Percentiles rank a stretch among this genome's conserved stretches.
Evolutionary conservation across 1,284 basidiomycete genomes (phyloP).

Genomic region (Polyporus tsugae): DNA sequence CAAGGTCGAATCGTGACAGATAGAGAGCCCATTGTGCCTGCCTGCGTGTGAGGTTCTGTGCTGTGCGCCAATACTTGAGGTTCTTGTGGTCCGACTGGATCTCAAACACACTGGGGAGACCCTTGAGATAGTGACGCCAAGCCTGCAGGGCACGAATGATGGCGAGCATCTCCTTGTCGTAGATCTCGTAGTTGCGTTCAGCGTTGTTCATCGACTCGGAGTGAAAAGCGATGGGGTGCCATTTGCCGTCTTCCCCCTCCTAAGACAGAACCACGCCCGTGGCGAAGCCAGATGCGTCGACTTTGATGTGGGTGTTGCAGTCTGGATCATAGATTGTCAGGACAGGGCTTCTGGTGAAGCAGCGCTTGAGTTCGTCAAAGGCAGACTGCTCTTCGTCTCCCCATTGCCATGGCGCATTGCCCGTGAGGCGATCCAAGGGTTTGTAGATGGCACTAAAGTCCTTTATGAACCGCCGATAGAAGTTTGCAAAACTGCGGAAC

Average conservation of each 20-base stretch:
- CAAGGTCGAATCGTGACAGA: conserved; percentile 47
- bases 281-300: not conserved
- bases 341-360: not conserved
- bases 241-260: too few relatives aligned
- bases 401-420: conserved; percentile 12
- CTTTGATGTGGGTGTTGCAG: not conserved
- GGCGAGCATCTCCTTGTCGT: conserved; percentile 49
- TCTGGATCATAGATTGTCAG: not conserved
- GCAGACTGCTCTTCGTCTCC: conserved; percentile 5
- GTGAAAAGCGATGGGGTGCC: not conserved
- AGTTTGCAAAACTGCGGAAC: conserved; percentile 33
- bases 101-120: conserved; percentile 22
- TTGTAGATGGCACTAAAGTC: conserved; percentile 44
- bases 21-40: conserved; percentile 52
- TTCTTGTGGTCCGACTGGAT: conserved; percentile 53
- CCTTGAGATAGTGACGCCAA: conserved; percentile 45
- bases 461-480: conserved; percentile 52
- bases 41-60: conserved; percentile 45
- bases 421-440: conserved; percentile 42
- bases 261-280: too few relatives aligned
- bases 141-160: conserved; percentile 40
- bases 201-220: conserved; percentile 10
- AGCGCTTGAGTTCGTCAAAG: conserved; percentile 6
- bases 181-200: conserved; percentile 44
- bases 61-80: conserved; percentile 48